These are phyloP conservation scores for Decorospora gaudefroyi DNA, from an alignment of 2,329 filamentous ascomycete species.

Conservation along the genomic window DNA sequence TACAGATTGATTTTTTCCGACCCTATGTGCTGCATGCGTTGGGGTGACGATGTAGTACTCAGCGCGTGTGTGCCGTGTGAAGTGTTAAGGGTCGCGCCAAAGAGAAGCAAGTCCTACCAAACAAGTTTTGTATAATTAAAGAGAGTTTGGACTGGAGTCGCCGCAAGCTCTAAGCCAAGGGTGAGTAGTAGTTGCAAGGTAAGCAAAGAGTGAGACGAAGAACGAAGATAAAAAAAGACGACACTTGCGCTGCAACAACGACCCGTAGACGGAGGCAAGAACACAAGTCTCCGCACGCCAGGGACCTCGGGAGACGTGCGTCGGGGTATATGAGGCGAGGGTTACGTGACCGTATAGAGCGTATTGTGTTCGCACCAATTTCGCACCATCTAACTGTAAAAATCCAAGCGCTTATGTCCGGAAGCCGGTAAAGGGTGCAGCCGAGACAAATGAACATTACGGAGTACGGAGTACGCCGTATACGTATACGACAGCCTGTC, in stretches of 20 bases:
- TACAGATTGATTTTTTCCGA: neutral
- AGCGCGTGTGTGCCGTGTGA: neutral
- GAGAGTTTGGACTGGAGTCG: constrained; percentile 1
- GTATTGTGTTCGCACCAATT: too few species aligned
- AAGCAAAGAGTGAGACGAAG: neutral
- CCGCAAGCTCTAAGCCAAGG: neutral
- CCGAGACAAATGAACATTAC: too few species aligned
- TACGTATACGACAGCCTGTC: too few species aligned
- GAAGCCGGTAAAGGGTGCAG: too few species aligned
- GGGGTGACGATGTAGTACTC: neutral
- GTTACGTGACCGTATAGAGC: too few species aligned
- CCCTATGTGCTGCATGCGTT: neutral
- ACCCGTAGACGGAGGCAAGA: neutral
- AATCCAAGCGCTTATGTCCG: too few species aligned
- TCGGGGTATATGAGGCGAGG: too few species aligned
- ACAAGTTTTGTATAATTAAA: neutral
- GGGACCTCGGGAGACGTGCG: too few species aligned
- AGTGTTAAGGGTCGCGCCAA: neutral
- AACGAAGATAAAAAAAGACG: neutral
- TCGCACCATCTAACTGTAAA: too few species aligned
- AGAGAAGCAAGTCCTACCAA: constrained; percentile 13
- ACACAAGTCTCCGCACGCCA: neutral
- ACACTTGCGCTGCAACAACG: neutral
- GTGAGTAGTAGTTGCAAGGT: neutral
- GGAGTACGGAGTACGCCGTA: too few species aligned